Evolutionary conservation across 2,329 filamentous ascomycete genomes (phyloP), one percentile per base, ranked within the genome.

Genomic region (Emmonsiellopsis sp.): DNA sequence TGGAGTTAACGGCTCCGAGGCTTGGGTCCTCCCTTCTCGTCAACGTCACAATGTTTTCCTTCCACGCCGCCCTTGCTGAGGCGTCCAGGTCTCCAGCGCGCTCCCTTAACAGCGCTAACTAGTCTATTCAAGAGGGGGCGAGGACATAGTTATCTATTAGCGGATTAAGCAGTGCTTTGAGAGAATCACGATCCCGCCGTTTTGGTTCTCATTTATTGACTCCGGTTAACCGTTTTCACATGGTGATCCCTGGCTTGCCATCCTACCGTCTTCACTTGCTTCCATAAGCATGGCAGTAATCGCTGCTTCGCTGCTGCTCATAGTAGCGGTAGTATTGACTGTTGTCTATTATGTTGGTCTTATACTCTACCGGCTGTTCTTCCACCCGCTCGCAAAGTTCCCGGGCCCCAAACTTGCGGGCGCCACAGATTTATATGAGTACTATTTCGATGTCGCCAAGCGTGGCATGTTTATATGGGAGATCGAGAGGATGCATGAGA

Each of bases 341-440:
- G 20, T 46, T 9, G 34, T 40, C n/a, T 50, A 38, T 26, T 37
- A 37, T 26, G 34, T 30, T 2, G 20, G 31, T 16, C 34, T 53
- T 32, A 44, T 45, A 1, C 54, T 63, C 16, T 64, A 64, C 43
- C 60, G 63, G 2, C 54, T 62, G 15, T 62, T 60, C 15, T 57
- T 66, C 20, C 61, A 64, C 52, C 64, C 64, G 0, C 59, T 67
- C 8, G 50, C 59, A 10, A 53, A 58, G 20, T 62, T 65, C 34
- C 64, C 64, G 2, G 64, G 64, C 20, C 60, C 63, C 5, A 60
- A 58, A 32, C 59, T 65, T 30, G 64, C 65, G n/a, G 62, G 56
- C 16, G 50, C 60, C 41, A 63, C 59, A 7, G 44, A 55, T 37
- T 62, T 60, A 57, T 61, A 65, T 44, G 62, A 64, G 46, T 60